These are phyloP conservation scores for Pichia cephalocereana DNA, from an alignment of 805 yeast species.

Conservation along the genomic window DNA sequence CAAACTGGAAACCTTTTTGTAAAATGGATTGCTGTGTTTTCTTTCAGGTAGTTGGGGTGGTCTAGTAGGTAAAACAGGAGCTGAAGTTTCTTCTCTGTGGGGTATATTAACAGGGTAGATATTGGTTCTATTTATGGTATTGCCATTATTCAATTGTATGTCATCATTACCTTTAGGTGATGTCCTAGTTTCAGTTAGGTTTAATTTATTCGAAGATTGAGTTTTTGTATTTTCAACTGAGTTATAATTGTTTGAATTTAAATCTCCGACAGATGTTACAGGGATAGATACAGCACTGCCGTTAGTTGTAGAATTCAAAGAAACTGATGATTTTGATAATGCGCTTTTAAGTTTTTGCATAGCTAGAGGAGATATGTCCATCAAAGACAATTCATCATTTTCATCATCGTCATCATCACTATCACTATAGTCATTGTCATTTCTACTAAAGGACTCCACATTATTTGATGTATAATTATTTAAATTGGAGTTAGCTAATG, in stretches of 20 bases:
- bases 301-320: not conserved
- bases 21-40: not conserved
- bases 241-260: too few relatives aligned
- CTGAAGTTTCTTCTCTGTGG: not conserved
- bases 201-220: too few relatives aligned
- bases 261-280: too few relatives aligned
- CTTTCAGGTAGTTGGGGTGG: not conserved
- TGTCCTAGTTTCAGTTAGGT: too few relatives aligned
- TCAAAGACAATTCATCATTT: not conserved
- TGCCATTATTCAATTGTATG: not conserved
- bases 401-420: not conserved
- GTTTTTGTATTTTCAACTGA: too few relatives aligned
- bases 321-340: not conserved
- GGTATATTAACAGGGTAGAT: too few relatives aligned
- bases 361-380: not conserved
- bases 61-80: not conserved
- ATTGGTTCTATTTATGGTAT: not conserved
- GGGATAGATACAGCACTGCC: too few relatives aligned
- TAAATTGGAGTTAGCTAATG: too few relatives aligned
- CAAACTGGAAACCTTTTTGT: not conserved
- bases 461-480: too few relatives aligned
- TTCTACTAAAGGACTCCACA: not conserved
- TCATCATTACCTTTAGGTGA: too few relatives aligned
- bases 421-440: not conserved
- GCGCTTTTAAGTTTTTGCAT: not conserved